Percentiles rank a stretch among this genome's conserved stretches.
These are phyloP conservation scores for Debaryomyces castellii DNA, from an alignment of 805 yeast genomes.

Conservation along the genomic window DNA sequence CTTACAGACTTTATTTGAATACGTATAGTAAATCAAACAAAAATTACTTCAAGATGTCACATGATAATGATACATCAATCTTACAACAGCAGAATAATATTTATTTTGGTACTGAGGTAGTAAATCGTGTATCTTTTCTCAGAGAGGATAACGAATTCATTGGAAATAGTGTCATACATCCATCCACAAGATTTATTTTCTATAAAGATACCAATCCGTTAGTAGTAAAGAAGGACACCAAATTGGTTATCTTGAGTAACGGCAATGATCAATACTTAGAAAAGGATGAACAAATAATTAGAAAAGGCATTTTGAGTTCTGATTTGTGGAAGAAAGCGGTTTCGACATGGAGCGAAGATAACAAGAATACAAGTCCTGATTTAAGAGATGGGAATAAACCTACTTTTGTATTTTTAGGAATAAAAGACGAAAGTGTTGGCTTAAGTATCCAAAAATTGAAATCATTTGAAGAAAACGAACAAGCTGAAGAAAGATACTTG, in stretches of 20 bases:
- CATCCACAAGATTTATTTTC: slow-evolving; percentile 51
- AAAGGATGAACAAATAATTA: slow-evolving; percentile 9
- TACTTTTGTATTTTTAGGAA: slow-evolving; percentile 43
- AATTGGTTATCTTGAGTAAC: slow-evolving; percentile 35
- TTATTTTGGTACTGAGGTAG: slow-evolving; percentile 49
- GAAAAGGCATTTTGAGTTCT: slow-evolving; percentile 20
- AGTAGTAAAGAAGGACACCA: slow-evolving; percentile 25
- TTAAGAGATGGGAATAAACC: slow-evolving; percentile 39
- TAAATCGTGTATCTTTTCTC: slow-evolving; percentile 65
- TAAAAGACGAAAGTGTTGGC: slow-evolving; percentile 47
- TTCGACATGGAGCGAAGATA: slow-evolving; percentile 29
- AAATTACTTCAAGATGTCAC: slow-evolving; percentile 14
- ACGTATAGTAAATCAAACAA: neutral
- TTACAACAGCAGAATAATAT: slow-evolving; percentile 19
- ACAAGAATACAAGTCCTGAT: slow-evolving; percentile 35
- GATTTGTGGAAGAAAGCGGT: slow-evolving; percentile 15
- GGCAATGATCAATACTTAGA: slow-evolving; percentile 31
- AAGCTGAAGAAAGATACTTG: slow-evolving; percentile 31
- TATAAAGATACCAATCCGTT: slow-evolving; percentile 31
- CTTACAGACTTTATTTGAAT: neutral
- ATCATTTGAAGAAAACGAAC: slow-evolving; percentile 16
- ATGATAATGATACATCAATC: slow-evolving; percentile 8
- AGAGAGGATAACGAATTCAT: slow-evolving; percentile 57
- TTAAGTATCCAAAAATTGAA: slow-evolving; percentile 29
- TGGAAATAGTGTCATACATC: slow-evolving; percentile 41